Base-by-base conservation (phyloP, 192 early-diverging fungal species). In the Piromyces sp. region DNA sequence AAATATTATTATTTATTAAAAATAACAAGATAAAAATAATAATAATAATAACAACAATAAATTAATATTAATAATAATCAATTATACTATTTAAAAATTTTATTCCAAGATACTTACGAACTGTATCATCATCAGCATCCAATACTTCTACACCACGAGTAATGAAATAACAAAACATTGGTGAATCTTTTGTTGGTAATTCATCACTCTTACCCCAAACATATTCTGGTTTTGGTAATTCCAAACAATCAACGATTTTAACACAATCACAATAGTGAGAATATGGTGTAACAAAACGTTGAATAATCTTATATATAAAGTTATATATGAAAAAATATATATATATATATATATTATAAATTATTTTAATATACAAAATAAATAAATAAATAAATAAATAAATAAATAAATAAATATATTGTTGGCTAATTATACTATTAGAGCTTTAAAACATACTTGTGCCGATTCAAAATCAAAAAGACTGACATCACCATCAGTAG, bases 241-340 rank as follows among this genome's bases (percentile, higher is more conserved):
- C 95, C 15, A 94, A 83, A 80, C 87, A 90, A 80, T 92, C 86
- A 78, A 97, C 93, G 82, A 97, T 94, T 86, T 95, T 96, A 79
- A 90, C 95, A 82, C 94, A 97, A 85, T 97, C 96, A 87, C 96
- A 98, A 86, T 97, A 98, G 79, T 93, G 96, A 12, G 95, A 95
- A 86, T 95, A 98, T 68, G 51, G 51, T 26, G 51, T 68, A 68
- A 68, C 51, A 68, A 68, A 68, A 68, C 51, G 51, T 68, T 68
- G 51, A n/a, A 68, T 68, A 68, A 68, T 68, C 51, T 68, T 33
- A 29, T 82, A 15, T 82, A 30, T 26, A 14, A 58, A 14, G 0
- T 80, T 26, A 31, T 5, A 80, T 31, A 19, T 3, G 13, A 37
- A 26, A 22, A 78, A 31, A 79, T 29, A 78, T 26, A 28, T 79